Evolutionary conservation across 768 basidiomycete genomes (phyloP), one percentile per base, ranked within the genome.

Genomic region (Naganishia randhawae): DNA sequence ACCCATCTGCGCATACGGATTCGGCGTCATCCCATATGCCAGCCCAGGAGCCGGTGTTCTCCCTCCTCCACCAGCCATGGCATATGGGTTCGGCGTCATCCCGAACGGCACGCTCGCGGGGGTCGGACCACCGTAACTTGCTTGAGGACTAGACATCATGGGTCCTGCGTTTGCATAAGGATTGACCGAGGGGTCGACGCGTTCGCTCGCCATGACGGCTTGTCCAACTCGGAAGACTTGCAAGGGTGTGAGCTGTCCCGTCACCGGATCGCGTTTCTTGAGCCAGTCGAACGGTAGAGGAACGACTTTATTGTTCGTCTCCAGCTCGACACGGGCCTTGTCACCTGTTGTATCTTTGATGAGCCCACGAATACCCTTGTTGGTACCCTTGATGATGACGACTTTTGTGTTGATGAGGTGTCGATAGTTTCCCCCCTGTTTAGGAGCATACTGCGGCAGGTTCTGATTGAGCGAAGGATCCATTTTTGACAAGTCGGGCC

Each of bases 311-410:
- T 93, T 94, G 42, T 88, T 89, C 16, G 92, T 88, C 69, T 85
- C 83, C n/a, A 99, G 82, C 79, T 98, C 96, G 16, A 99, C 92
- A 48, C 96, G 86, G 1, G 89, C 91, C 66, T 87, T 83, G 42
- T 84, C 83, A 5, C 93, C 95, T 68, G 93, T 95, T 32, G 92
- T 90, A 76, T 98, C 96, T 81, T 94, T 97, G 83, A 98, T 90
- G 5, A 87, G 86, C 8, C 96, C 96, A 51, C 88, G 84, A 73
- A 94, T 89, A 16, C 92, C 91, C 80, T 99, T 99, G 76, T 89
- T 86, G 5, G 90, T 85, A 5, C 96, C 96, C 77, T 91, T 90
- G 69, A 91, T 83, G 5, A 98, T 86, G 13, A 85, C 84, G 41
- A 98, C 91, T 17, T 84, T 83, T 0, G 85, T 83, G 17, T 93